Base-by-base conservation (phyloP, 2,329 filamentous ascomycete species). In the Venturia asperata region DNA sequence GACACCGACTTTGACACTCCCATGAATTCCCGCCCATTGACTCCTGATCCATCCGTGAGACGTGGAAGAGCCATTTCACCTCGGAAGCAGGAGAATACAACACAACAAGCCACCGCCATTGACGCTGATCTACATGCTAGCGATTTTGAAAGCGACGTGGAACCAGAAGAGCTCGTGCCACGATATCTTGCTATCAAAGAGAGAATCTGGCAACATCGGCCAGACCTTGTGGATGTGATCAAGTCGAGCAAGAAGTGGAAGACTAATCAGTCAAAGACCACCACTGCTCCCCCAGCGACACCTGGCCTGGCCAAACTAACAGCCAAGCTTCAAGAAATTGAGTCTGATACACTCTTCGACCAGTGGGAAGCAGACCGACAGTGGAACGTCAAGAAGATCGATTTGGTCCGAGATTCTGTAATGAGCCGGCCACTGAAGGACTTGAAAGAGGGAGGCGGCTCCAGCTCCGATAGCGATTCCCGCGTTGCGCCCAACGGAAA, bases 161-260 rank as follows among this genome's bases (percentile, higher is more conserved):
- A 82, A 47, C 77, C 78, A 3, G 79, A 82, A 45, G 77, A 81
- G 65, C 74, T 82, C 21, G 80, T 92, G 34, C 87, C 90, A 0
- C 84, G 86, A 66, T 97, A 93, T 75, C 71, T 99, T 24, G 85
- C 87, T 19, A 84, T 90, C 21, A 92, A 91, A 75, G 79, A 83
- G 13, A 76, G 74, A 60, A 70, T 82, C 1, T 82, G 77, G 68
- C 74, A 78, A 55, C 70, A 80, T n/a, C 74, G 79, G 61, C 79
- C 80, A 5, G 64, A 87, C 81, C 68, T 79, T 88, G n/a, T 89
- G 87, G 74, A 80, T 81, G 58, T 74, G 87, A 74, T 47, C 80
- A 78, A 71, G 68, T 67, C 70, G 62, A 68, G 65, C 66, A 19
- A 42, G 15, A 62, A 45, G 13, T 60, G 68, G 67, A n/a, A 70